These are phyloP conservation scores for Chrysanthemum seticuspe DNA, from an alignment of 129 eudicot genomes.

Conservation along the genomic window DNA sequence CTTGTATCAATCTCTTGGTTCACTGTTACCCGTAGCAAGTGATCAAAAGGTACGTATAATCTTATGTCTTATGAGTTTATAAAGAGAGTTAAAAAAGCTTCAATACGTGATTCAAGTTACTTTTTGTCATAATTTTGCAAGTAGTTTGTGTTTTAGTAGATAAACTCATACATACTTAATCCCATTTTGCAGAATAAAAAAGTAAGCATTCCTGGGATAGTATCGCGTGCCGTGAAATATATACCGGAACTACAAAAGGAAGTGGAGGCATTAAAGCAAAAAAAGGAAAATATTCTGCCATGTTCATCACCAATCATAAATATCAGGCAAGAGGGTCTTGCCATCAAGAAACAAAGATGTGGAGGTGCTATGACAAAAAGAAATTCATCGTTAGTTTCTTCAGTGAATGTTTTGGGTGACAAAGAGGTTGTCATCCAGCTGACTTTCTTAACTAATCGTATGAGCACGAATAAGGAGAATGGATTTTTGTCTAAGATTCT, in stretches of 20 bases:
- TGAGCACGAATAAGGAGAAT: constrained; percentile 13
- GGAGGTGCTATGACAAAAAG: background rate
- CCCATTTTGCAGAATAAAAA: constrained; percentile 30
- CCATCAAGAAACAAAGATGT: no score
- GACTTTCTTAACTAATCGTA: constrained; percentile 24
- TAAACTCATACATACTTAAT: background rate
- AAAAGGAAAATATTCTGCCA: constrained; percentile 29
- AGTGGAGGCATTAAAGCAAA: constrained; percentile 24
- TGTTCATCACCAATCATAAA: constrained; percentile 15
- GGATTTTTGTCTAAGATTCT: constrained; percentile 20
- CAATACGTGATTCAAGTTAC: background rate
- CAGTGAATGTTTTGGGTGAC: constrained; percentile 24
- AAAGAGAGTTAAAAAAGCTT: background rate
- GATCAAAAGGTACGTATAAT: constrained; percentile 19
- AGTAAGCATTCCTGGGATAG: constrained; percentile 34
- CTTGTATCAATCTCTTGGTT: constrained; percentile 23
- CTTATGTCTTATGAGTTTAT: background rate
- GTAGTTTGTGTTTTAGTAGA: no score
- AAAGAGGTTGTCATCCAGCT: constrained; percentile 40
- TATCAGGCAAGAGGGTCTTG: constrained; percentile 2
- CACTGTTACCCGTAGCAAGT: constrained; percentile 20
- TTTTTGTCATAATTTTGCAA: no score
- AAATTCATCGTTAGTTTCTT: constrained; percentile 6
- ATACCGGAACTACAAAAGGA: constrained; percentile 50
- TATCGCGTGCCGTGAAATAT: constrained; percentile 32